Conservation (phyloP, 768 basidiomycete species). For the Polyporus arcularius region DNA sequence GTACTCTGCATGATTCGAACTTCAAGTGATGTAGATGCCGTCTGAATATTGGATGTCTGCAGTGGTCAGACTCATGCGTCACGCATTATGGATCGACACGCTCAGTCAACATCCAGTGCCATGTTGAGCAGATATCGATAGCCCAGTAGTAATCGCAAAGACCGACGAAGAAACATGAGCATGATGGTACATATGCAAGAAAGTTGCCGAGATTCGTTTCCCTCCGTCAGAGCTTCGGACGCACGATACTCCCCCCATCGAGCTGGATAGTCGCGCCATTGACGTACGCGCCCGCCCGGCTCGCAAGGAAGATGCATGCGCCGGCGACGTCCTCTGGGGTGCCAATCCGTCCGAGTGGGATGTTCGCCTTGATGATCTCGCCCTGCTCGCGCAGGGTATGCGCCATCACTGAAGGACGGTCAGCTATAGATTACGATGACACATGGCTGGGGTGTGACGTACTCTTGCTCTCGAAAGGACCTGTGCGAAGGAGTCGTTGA, state of each 20-base stretch:
- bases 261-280: constrained; percentile 64
- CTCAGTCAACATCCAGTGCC: too few relatives aligned
- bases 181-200: too few relatives aligned
- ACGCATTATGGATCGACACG: too few relatives aligned
- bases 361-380: constrained; percentile 41
- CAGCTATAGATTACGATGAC: too few relatives aligned
- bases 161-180: too few relatives aligned
- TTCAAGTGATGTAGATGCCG: too few relatives aligned
- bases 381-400: constrained; percentile 49
- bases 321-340: constrained; percentile 66
- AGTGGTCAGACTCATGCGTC: too few relatives aligned
- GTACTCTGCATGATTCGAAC: too few relatives aligned
- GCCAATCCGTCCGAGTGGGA: constrained; percentile 59
- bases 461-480: constrained; percentile 38
- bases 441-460: constrained; percentile 2
- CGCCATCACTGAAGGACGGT: constrained; percentile 47
- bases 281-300: constrained; percentile 60
- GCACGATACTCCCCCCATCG: constrained; percentile 59
- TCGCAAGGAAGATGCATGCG: constrained; percentile 60
- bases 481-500: neutral
- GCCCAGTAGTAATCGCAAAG: too few relatives aligned
- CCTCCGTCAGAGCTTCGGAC: constrained; percentile 33
- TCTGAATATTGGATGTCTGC: too few relatives aligned
- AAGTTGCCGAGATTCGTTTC: too few relatives aligned
- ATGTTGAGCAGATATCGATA: too few relatives aligned